Percentiles rank a stretch among this genome's conserved stretches.
Conservation (phyloP, 2,329 filamentous ascomycete genomes). For the Akanthomyces dipterigenus region DNA sequence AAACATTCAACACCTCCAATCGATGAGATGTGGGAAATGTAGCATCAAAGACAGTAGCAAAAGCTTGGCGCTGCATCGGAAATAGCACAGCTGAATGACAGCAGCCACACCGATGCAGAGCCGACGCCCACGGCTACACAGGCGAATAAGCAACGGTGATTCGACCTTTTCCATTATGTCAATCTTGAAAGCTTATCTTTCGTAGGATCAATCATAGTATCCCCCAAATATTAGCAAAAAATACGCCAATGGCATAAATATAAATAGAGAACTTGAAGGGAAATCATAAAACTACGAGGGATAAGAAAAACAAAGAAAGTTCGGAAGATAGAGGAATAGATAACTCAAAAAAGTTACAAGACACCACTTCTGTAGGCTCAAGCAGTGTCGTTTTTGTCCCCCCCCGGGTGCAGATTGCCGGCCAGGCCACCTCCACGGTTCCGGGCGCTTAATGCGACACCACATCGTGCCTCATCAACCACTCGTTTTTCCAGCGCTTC, state of each 20-base stretch:
- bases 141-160: neutral
- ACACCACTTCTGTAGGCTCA: no score
- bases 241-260: no score
- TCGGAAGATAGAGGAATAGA: no score
- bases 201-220: neutral
- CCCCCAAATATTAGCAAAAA: no score
- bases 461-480: neutral
- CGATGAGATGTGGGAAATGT: no score
- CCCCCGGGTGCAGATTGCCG: neutral
- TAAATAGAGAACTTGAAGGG: no score
- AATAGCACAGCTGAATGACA: neutral
- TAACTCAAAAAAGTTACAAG: no score
- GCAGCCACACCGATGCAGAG: neutral
- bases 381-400: no score
- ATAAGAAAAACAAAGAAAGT: no score
- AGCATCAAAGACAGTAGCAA: neutral
- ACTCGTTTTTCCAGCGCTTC: neutral
- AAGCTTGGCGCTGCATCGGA: neutral
- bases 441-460: constrained; percentile 8
- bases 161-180: neutral
- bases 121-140: neutral
- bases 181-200: neutral
- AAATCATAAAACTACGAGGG: no score
- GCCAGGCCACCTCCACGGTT: neutral
- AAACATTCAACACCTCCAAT: no score